Evolutionary conservation across 345 rosid species (phyloP).

Genomic region (Geranium rotundifolium): DNA sequence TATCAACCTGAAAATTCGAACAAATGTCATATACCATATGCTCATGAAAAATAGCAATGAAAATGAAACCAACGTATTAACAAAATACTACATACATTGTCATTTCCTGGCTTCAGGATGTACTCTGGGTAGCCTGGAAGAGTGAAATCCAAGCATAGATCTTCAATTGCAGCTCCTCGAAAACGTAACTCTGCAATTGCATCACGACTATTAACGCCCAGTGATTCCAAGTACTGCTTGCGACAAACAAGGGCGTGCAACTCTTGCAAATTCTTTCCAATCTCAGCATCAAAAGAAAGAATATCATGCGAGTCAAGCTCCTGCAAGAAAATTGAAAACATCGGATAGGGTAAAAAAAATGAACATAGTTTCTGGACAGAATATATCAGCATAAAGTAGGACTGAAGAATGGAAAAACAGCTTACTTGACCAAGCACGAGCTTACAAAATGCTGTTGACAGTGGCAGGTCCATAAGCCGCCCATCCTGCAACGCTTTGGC

Average conservation of each 20-base stretch:
- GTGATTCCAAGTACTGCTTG: conserved; percentile 57
- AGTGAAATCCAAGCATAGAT: conserved; percentile 82
- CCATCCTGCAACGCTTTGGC: conserved; percentile 99
- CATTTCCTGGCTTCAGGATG: conserved; percentile 66
- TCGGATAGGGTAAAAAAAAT: too few species aligned
- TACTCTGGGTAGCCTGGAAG: conserved; percentile 95
- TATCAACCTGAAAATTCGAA: conserved; percentile 47
- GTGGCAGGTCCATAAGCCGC: conserved; percentile 78
- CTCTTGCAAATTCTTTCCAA: conserved; percentile 87
- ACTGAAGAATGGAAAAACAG: neutral
- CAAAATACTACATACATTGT: conserved; percentile 31
- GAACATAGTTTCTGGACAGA: too few species aligned
- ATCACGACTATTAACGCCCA: conserved; percentile 21
- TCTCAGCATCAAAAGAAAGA: conserved; percentile 61
- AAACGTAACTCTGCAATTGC: conserved; percentile 38
- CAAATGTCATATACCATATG: neutral
- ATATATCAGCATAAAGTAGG: neutral
- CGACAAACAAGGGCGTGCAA: conserved; percentile 62
- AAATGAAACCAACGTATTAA: neutral
- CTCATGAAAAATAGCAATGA: neutral
- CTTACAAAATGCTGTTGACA: conserved; percentile 77
- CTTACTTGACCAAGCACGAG: conserved; percentile 87
- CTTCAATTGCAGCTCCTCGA: conserved; percentile 60
- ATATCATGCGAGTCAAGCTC: conserved; percentile 96
- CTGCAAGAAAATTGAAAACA: conserved; percentile 27